Base-by-base conservation (phyloP, 768 basidiomycete genomes). In the Pleurotus tuoliensis region DNA sequence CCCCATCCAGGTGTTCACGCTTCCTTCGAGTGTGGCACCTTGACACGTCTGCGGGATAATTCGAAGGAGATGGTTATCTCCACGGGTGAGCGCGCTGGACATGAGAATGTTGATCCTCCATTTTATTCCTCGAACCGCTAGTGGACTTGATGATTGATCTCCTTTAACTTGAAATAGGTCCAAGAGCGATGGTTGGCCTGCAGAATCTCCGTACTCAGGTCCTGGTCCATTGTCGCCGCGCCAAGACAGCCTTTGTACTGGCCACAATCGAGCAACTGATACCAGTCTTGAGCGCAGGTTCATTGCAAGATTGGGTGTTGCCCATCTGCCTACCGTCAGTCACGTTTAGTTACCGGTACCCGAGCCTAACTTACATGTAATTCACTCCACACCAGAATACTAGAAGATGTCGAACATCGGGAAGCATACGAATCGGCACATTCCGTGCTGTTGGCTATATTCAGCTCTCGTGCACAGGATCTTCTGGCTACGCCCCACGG, bases 341-440 rank as follows among this genome's bases (percentile, higher is more conserved):
- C 30, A 41, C 25, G 38, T 44, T 39, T 30, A 55, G 47, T 56
- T 40, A 45, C 51, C 50, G 45, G 30, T 40, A 46, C 37, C 57
- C 57, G 45, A 57, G 5, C 41, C 13, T 43, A 46, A 3, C 47
- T 51, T 25, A 34, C 48, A 25, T 55, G 51, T 20, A 30, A 46
- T 27, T 49, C 22, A 46, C 43, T 34, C 30, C 30, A 9, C 11
- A 34, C 30, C 12, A 53, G 51, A 22, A 53, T 53, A 40, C 41
- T 53, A 39, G 51, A 53, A 20, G 15, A 56, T 38, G 15, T 49
- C 1, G 56, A 55, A 12, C 76, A 90, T 60, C 83, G 88, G 34
- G 88, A 93, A 60, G 83, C 83, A n/a, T 94, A 84, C 62, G 92
- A 95, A 67, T 88, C 90, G 0, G 84, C 92, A 1, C 93, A 94